A percentile compares a stretch with the other conserved stretches of the same genome.
Evolutionary conservation across 164 flowering plant genomes (phyloP).

Genomic region (Vitis amurensis): DNA sequence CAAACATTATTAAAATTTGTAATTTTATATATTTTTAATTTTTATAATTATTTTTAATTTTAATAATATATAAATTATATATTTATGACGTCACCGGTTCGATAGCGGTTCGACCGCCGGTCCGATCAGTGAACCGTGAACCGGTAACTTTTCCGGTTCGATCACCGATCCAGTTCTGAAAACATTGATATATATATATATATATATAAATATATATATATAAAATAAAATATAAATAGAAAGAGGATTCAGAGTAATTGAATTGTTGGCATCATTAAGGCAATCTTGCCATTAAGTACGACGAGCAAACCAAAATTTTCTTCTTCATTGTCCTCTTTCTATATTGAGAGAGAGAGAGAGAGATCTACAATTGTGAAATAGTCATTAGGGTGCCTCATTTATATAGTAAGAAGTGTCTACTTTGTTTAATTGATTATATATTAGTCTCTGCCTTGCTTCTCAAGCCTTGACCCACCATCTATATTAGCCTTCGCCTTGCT

Average conservation of each 20-base stretch:
- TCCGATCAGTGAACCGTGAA: too few relatives aligned
- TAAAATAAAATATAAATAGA: not conserved
- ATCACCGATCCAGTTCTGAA: too few relatives aligned
- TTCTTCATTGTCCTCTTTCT: conserved; percentile 15
- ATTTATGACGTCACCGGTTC: too few relatives aligned
- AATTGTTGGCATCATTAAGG: conserved; percentile 16
- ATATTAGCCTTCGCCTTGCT: not conserved
- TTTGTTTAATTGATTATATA: not conserved
- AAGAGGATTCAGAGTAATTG: conserved; percentile 15
- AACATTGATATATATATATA: too few relatives aligned
- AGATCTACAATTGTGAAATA: not conserved
- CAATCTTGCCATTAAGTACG: conserved; percentile 28
- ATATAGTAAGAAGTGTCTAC: not conserved
- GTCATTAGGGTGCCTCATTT: not conserved
- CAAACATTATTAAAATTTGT: too few relatives aligned
- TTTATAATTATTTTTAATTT: too few relatives aligned
- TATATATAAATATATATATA: too few relatives aligned
- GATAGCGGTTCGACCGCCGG: too few relatives aligned
- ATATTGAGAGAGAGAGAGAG: not conserved
- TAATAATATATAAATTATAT: too few relatives aligned
- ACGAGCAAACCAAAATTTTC: conserved; percentile 30
- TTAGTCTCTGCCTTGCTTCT: conserved; percentile 1
- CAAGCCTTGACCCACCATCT: not conserved
- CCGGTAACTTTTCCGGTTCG: too few relatives aligned
- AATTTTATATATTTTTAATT: too few relatives aligned